A percentile compares a stretch with the other conserved stretches of the same genome.
These are phyloP conservation scores for Ambrosiella cleistominuta DNA, from an alignment of 2,329 filamentous ascomycete species.

Conservation along the genomic window DNA sequence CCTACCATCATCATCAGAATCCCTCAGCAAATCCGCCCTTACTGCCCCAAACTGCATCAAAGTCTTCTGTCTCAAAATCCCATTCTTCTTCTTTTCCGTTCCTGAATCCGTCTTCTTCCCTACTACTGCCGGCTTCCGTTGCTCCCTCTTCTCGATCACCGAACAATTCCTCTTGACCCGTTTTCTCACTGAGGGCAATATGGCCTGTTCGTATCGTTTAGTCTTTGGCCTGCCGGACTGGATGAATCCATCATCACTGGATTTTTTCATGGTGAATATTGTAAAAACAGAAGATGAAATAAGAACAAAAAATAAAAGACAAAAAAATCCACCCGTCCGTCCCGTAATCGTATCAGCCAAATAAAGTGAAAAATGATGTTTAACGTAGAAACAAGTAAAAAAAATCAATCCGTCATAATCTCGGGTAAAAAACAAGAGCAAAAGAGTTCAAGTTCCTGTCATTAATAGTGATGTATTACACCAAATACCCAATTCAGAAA, in stretches of 20 bases:
- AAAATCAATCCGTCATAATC: too few relatives aligned
- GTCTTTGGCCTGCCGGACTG: not conserved
- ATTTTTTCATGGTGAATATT: not conserved
- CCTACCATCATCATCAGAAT: not conserved
- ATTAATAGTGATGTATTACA: too few relatives aligned
- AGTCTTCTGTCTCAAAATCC: constrained; percentile 23
- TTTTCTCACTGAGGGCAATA: constrained; percentile 22
- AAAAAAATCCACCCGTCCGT: too few relatives aligned
- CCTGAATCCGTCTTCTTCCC: not conserved
- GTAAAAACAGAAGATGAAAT: not conserved
- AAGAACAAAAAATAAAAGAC: not conserved
- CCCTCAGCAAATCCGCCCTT: not conserved
- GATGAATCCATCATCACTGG: not conserved
- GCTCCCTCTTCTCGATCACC: constrained; percentile 10
- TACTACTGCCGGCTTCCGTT: too few relatives aligned
- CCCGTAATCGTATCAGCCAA: too few relatives aligned
- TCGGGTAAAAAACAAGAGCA: too few relatives aligned
- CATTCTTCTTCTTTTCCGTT: not conserved
- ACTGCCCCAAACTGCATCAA: constrained; percentile 21
- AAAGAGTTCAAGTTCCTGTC: too few relatives aligned
- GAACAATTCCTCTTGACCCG: constrained; percentile 21
- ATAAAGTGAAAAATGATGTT: too few relatives aligned
- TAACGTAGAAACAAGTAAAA: too few relatives aligned
- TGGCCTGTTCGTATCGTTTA: constrained; percentile 20
- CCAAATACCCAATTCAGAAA: too few relatives aligned